Conservation (phyloP, 148 eudicot genomes). For the Camellia japonica region DNA sequence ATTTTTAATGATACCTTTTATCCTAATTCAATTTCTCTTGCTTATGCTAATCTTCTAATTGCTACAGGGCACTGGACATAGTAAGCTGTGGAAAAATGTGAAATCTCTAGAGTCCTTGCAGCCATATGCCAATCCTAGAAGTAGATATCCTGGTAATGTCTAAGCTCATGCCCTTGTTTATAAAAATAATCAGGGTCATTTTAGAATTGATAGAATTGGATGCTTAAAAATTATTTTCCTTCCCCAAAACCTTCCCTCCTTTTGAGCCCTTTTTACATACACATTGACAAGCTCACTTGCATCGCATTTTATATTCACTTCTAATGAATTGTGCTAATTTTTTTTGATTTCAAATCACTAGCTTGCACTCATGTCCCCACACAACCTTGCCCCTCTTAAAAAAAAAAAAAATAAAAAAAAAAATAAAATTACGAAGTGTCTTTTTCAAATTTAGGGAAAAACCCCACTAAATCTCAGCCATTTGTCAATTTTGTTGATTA, state of each 20-base stretch:
- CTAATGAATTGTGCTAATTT: not conserved
- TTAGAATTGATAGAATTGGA: not conserved
- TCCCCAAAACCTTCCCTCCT: not conserved
- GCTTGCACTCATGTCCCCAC: too few relatives aligned
- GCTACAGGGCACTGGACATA: constrained; percentile 56
- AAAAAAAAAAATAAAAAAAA: too few relatives aligned
- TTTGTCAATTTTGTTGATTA: too few relatives aligned
- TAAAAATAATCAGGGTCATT: not conserved
- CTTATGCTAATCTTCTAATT: constrained; percentile 11
- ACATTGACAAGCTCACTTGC: not conserved
- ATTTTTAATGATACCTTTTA: not conserved
- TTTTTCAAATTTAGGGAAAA: too few relatives aligned
- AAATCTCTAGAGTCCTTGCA: constrained; percentile 63
- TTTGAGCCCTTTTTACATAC: not conserved
- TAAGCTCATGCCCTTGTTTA: not conserved
- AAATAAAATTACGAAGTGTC: too few relatives aligned
- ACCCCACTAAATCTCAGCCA: too few relatives aligned
- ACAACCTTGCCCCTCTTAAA: too few relatives aligned
- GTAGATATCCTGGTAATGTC: constrained; percentile 66
- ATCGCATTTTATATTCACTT: too few relatives aligned
- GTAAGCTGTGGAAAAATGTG: constrained; percentile 73
- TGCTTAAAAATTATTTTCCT: not conserved
- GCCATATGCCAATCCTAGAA: constrained; percentile 76
- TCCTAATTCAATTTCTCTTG: not conserved
- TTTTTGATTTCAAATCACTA: too few relatives aligned